A percentile compares a stretch with the other conserved stretches of the same genome.
phyloP scores from a whole-genome alignment of 1,139 yeast species.

The Kodamaea derodonti region DNA sequence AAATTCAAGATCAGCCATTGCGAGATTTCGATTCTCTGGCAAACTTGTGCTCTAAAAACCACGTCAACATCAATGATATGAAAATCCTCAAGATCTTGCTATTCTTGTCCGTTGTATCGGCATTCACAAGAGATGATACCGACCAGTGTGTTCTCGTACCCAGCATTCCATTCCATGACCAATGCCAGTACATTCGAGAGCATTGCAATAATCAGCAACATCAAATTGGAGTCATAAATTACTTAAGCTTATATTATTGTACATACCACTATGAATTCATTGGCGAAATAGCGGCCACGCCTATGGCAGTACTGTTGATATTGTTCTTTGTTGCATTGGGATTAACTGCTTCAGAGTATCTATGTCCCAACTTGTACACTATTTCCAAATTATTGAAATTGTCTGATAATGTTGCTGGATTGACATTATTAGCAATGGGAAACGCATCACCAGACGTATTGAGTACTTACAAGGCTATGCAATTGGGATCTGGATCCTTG shows the following conservation, averaged over 20 bases:
- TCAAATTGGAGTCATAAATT: conserved; percentile 16
- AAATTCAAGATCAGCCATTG: too few species aligned
- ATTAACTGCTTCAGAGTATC: conserved; percentile 67
- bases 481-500: conserved; percentile 60
- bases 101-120: neutral
- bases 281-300: conserved; percentile 7
- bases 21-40: too few species aligned
- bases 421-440: conserved; percentile 85
- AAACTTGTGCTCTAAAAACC: too few species aligned
- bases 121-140: conserved; percentile 1
- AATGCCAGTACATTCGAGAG: conserved; percentile 39
- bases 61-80: neutral
- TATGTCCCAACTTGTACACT: conserved; percentile 69
- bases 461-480: conserved; percentile 79
- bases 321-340: conserved; percentile 61
- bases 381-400: conserved; percentile 58
- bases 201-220: conserved; percentile 36
- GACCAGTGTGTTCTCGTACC: conserved; percentile 13
- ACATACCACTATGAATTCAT: conserved; percentile 3
- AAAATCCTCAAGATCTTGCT: neutral
- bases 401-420: conserved; percentile 79
- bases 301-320: conserved; percentile 25
- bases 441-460: conserved; percentile 91
- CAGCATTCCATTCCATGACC: conserved; percentile 25
- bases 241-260: conserved; percentile 18